Evolutionary conservation across 768 basidiomycete genomes (phyloP).

Genomic region (Suillus subaureus): DNA sequence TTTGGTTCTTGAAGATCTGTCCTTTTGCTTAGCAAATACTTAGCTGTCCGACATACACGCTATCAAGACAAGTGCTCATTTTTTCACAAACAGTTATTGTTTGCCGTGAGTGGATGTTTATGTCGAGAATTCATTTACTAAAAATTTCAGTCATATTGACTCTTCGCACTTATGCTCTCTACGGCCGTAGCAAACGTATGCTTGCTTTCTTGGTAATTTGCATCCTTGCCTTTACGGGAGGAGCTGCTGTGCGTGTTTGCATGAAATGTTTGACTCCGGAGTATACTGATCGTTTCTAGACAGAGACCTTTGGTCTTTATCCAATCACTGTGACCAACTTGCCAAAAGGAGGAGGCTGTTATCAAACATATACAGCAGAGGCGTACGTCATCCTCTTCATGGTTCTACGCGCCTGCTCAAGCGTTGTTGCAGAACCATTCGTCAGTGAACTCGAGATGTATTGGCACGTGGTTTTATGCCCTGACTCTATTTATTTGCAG

Average conservation of each 20-base stretch:
- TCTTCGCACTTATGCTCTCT: constrained; percentile 1
- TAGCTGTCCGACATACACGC: background rate
- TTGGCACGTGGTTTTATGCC: background rate
- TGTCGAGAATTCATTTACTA: background rate
- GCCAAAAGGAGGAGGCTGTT: background rate
- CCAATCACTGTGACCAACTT: background rate
- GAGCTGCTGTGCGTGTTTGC: background rate
- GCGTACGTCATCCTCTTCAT: background rate
- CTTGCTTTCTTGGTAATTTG: background rate
- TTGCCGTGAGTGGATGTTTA: background rate
- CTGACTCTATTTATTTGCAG: background rate
- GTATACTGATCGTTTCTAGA: background rate
- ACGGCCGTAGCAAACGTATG: background rate
- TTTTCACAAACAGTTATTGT: background rate
- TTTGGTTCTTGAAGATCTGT: background rate
- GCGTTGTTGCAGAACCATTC: background rate
- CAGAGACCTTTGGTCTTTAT: background rate
- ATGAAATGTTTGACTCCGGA: background rate
- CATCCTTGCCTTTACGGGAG: background rate
- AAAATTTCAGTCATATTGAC: background rate
- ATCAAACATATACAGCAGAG: background rate
- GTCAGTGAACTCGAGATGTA: background rate
- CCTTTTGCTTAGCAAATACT: background rate
- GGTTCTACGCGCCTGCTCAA: background rate
- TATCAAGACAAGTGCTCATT: background rate